Evolutionary conservation across 257 asterid genomes (phyloP).

Genomic region (Ilex aquifolium): DNA sequence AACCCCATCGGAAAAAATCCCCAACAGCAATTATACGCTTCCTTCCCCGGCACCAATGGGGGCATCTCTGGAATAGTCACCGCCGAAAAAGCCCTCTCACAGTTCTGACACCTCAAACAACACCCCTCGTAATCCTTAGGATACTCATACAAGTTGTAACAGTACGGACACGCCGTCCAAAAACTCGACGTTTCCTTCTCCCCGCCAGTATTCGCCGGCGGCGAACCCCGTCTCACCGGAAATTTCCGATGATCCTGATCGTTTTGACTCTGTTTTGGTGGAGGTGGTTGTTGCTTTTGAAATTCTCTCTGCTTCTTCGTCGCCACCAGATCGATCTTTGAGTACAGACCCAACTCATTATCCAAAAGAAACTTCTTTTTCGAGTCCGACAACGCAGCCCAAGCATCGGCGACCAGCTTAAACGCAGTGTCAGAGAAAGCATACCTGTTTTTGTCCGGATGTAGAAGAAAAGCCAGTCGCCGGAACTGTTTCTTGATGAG

Average conservation of each 20-base stretch:
- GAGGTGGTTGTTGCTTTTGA: conserved; percentile 17
- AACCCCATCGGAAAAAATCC: conserved; percentile 87
- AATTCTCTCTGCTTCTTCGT: conserved; percentile 23
- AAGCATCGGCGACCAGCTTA: conserved; percentile 81
- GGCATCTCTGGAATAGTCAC: conserved; percentile 60
- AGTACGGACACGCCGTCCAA: conserved; percentile 93
- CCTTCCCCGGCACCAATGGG: conserved; percentile 71
- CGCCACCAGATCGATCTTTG: conserved; percentile 50
- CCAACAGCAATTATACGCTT: conserved; percentile 87
- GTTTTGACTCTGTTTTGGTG: conserved; percentile 4
- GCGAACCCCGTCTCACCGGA: conserved; percentile 60
- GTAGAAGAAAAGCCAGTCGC: conserved; percentile 85
- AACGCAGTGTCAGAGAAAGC: conserved; percentile 84
- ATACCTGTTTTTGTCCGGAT: conserved; percentile 85
- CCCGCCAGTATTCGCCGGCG: neutral
- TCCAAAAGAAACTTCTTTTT: conserved; percentile 48
- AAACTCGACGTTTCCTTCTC: conserved; percentile 17
- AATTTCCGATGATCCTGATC: conserved; percentile 36
- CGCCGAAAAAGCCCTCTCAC: conserved; percentile 71
- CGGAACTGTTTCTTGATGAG: conserved; percentile 76
- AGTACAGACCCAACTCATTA: conserved; percentile 40
- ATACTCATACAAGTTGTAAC: conserved; percentile 75
- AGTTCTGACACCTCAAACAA: conserved; percentile 69
- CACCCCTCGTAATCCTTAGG: conserved; percentile 59
- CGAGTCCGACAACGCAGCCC: conserved; percentile 77